Evolutionary conservation across 2,329 filamentous ascomycete genomes (phyloP).

Genomic region (Alternaria gaisen): DNA sequence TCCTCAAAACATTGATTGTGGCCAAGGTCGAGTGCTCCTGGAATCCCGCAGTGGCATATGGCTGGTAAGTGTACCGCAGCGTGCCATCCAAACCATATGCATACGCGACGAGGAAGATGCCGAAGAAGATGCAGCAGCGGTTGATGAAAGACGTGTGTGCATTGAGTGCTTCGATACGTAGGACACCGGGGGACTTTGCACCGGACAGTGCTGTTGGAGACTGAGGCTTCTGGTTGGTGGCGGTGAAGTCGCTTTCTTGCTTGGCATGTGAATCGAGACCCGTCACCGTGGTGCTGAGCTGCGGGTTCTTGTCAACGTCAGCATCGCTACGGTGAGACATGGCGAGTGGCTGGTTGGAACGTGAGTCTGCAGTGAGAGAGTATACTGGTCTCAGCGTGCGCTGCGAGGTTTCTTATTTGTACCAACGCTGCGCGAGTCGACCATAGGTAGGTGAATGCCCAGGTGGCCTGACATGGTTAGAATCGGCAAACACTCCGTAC

Average conservation of each 20-base stretch:
- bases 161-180: conserved; percentile 66
- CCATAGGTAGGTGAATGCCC: background rate
- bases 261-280: background rate
- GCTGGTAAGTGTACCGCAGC: conserved; percentile 59
- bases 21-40: conserved; percentile 60
- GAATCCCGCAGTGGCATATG: conserved; percentile 64
- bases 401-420: background rate
- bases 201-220: conserved; percentile 26
- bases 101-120: conserved; percentile 71
- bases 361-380: no score
- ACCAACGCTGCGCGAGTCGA: background rate
- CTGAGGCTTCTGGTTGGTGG: background rate
- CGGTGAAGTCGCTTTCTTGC: background rate
- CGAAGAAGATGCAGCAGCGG: conserved; percentile 66
- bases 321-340: background rate
- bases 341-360: background rate
- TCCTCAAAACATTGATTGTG: conserved; percentile 60
- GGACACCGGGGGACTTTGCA: conserved; percentile 62
- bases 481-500: background rate
- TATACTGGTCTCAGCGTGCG: background rate
- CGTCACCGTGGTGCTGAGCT: background rate
- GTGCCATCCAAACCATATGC: conserved; percentile 65
- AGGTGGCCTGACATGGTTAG: background rate
- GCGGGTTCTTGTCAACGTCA: background rate
- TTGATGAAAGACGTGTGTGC: conserved; percentile 62